Base-by-base conservation (phyloP, 2,329 filamentous ascomycete species). In the Magnaporthiopsis poae region DNA sequence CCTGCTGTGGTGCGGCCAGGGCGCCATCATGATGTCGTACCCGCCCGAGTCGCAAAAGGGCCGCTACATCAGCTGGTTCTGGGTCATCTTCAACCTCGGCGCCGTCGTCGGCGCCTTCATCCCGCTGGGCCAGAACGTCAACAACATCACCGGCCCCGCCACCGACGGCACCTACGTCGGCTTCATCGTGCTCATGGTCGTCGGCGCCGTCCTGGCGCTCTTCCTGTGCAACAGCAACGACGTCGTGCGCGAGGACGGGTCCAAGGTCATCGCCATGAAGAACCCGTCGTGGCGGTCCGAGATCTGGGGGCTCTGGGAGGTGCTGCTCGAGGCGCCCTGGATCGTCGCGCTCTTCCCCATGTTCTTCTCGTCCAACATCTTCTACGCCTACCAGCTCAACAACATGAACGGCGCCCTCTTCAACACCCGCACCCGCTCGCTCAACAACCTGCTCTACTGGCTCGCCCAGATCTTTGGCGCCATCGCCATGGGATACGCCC, bases 71-170 rank as follows among this genome's bases (percentile, higher is more conserved):
- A 90, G 90, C 68, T 88, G 87, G 80, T 96, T 96, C 79, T 96
- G 93, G 93, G 88, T 92, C 76, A 96, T 97, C 73, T 97, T 96
- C 83, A 96, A 96, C 78, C 77, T 93, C 68, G 93, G 93, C 71
- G 92, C 88, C 72, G 92, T 96, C 68, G 91, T 97, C 76, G 93
- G 93, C 69, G 87, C 88, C 73, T 77, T 88, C 72, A 90, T 92
- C 68, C 88, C 89, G n/a, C 84, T 92, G 5, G 89, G 84, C 69
- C 83, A 90, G 76, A 91, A 90, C 78, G 69, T 71, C 65, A 64
- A 71, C 67, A 66, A 68, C 36, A 70, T 67, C 5, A 52, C 60
- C 1, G 65, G 64, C 64, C 29, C 69, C 31, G 71, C 71, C 31
- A 67, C 69, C 21, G 71, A 72, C 66, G 71, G 71, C 65, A 72